phyloP scores from a whole-genome alignment of 2,329 filamentous ascomycete genomes.

The Venturia pyrina region DNA sequence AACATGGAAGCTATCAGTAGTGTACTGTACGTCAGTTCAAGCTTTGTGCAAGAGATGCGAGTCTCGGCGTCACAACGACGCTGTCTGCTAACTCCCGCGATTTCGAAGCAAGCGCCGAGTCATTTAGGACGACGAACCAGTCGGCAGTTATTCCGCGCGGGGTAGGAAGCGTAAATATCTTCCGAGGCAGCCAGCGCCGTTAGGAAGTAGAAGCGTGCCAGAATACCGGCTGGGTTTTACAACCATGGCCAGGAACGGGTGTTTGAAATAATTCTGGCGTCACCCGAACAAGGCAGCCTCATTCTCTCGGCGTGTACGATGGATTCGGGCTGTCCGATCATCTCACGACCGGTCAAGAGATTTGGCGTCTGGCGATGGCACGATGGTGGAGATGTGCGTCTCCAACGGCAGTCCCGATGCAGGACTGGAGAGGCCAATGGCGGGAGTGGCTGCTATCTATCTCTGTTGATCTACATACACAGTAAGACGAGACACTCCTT shows the following conservation, averaged over 20 bases:
- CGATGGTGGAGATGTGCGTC: no score
- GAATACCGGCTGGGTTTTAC: background rate
- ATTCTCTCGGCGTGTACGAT: no score
- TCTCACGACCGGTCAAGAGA: no score
- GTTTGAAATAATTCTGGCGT: no score
- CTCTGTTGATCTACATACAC: no score
- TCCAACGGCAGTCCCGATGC: no score
- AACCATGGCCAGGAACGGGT: background rate
- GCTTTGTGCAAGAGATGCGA: background rate
- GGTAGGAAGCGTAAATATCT: background rate
- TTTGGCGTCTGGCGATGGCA: no score
- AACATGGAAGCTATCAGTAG: background rate
- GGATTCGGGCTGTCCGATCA: no score
- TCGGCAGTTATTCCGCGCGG: background rate
- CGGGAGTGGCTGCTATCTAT: no score
- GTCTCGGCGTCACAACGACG: background rate
- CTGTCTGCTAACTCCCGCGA: background rate
- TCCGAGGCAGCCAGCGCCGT: background rate
- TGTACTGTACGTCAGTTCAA: background rate
- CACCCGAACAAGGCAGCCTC: no score
- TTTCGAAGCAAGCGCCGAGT: background rate
- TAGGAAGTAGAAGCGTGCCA: background rate
- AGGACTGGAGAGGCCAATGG: no score
- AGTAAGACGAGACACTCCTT: no score
- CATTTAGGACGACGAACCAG: background rate